Conservation (phyloP, 305 asterid genomes). For the Coffea humblotiana region DNA sequence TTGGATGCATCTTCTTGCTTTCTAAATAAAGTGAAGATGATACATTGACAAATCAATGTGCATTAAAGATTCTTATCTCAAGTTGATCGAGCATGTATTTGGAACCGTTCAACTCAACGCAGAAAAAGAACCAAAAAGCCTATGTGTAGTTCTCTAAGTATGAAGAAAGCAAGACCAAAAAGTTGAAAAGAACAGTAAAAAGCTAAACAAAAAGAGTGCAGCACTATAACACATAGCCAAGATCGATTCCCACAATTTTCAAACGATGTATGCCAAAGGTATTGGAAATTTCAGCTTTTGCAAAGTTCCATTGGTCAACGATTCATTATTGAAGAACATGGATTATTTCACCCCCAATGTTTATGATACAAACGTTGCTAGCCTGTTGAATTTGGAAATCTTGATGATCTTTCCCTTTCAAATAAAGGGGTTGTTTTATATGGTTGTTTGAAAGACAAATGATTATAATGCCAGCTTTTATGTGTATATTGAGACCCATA, state of each 20-base stretch:
- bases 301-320: neutral
- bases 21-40: neutral
- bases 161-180: neutral
- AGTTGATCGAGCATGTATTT: neutral
- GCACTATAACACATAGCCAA: neutral
- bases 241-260: neutral
- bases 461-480: no score
- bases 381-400: neutral
- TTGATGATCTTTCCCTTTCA: neutral
- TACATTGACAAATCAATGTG: neutral
- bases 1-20: neutral
- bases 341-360: no score
- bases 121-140: neutral
- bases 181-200: neutral
- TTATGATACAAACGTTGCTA: no score
- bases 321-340: neutral
- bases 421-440: neutral
- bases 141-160: neutral
- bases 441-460: no score
- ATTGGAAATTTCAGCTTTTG: neutral
- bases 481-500: no score
- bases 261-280: neutral
- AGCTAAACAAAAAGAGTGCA: neutral
- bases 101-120: neutral
- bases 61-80: neutral